Base-by-base conservation (phyloP, 805 yeast genomes). In the Suhomyces xylopsoci region DNA sequence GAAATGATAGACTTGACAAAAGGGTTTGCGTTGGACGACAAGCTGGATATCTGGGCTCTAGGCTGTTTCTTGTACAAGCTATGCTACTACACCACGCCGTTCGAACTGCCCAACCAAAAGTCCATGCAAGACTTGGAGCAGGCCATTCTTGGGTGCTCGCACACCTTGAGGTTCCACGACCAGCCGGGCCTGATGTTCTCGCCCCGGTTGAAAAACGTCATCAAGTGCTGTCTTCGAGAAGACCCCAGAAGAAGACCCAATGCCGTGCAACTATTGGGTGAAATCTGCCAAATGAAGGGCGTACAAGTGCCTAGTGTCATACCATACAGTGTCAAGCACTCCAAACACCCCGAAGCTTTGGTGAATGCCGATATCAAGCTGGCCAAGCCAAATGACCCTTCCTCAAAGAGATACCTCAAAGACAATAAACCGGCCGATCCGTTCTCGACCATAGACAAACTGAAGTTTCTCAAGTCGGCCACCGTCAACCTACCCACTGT, bases 41-140 rank as follows among this genome's bases (percentile, higher is more conserved):
- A 88, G 66, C 82, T 90, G 49, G 96, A 88, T 65, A 80, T 88
- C 20, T 88, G 96, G 96, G 96, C 96, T 0, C 65, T 88, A 34
- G 96, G 96, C 10, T 81, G 88, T 25, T 85, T 88, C 57, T 67
- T 88, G 32, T 88, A 88, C 72, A 88, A 88, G 64, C 64, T 88
- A 47, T 87, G 94, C 62, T 88, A 86, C 66, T 88, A 86, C 61
- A 88, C 89, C 0, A 88, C 96, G 0, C 96, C 96, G 0, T 88
- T 88, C 63, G 96, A 88, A 66, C 74, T 65, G 69, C 69, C 70
- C 1, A 52, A 53, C n/a, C 79, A 75, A 42, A 54, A 55, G 6
- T 61, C 71, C 6, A 58, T 74, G 41, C 66, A 69, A 42, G 79
- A 75, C 41, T 59, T 75, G 63, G 92, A 88, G 58, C 63, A 71